These are phyloP conservation scores for Sugiyamaella neomexicana DNA, from an alignment of 1,139 yeast species.

Conservation along the genomic window DNA sequence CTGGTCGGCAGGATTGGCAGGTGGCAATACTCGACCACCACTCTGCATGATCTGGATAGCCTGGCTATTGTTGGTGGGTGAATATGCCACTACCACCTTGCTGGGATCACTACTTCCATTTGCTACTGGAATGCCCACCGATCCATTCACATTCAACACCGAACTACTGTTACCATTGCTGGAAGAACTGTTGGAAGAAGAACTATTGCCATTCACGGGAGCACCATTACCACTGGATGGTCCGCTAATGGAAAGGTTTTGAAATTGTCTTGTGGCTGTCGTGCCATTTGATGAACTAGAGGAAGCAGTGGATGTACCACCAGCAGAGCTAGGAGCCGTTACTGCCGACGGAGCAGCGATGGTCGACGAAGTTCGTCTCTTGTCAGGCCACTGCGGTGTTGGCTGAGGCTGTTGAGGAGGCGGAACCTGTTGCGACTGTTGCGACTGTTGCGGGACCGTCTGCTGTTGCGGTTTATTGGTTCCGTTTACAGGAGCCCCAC, in stretches of 20 bases:
- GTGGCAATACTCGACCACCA: constrained; percentile 69
- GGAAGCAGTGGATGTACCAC: constrained; percentile 14
- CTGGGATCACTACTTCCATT: constrained; percentile 23
- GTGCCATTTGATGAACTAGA: constrained; percentile 13
- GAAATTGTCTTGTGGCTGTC: constrained; percentile 21
- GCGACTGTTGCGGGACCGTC: background rate
- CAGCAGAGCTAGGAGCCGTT: constrained; percentile 10
- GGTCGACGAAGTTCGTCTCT: constrained; percentile 16
- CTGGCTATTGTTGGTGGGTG: constrained; percentile 38
- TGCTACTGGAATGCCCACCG: constrained; percentile 11
- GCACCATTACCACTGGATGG: constrained; percentile 3
- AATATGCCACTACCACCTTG: constrained; percentile 38
- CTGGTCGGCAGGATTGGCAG: constrained; percentile 98
- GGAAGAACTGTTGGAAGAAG: constrained; percentile 1
- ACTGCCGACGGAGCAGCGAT: background rate
- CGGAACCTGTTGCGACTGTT: constrained; percentile 11
- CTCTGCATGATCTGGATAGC: constrained; percentile 40
- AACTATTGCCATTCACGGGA: background rate
- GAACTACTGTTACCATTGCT: background rate
- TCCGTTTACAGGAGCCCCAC: constrained; percentile 7
- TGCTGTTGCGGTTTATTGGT: constrained; percentile 11
- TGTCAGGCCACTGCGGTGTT: constrained; percentile 18
- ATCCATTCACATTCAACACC: constrained; percentile 6
- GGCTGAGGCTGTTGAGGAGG: constrained; percentile 21
- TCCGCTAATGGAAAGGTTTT: constrained; percentile 21